Base-by-base conservation (phyloP, 73 alveolate species). In the Paramecium biaurelia region DNA sequence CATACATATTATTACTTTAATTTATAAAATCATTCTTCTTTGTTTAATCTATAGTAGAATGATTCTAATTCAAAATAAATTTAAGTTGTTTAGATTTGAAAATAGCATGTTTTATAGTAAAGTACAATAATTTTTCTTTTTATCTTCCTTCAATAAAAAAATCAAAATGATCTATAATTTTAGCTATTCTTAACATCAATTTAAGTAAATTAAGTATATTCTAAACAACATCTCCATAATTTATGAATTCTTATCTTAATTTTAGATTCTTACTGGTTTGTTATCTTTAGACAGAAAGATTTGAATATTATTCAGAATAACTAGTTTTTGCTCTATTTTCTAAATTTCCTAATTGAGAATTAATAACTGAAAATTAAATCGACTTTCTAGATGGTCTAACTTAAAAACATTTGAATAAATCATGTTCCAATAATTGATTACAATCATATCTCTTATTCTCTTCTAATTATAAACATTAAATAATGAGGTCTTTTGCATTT, bases 161-260 rank as follows among this genome's bases (percentile, higher is more conserved):
- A 24, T 89, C 56, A n/a, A 82, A 70, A 4, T 89, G 85, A 18
- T 70, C 94, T 26, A 76, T 28, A 26, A 89, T 26, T 53, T 89
- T 89, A 28, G 72, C 57, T 4, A 89, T 42, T 12, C 89, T 38
- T 38, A 70, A 42, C 12, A 41, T 70, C 21, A 89, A 43, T 30
- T 82, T 76, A 15, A 38, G 47, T 21, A 89, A 89, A 34, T 89
- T 32, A 15, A 63, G 84, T 6, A 63, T 63, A 26, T 63, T 63
- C 1, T 12, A 12, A 0, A 63, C 45, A 63, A 49, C 84, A 63
- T 63, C 84, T 30, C 45, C 45, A 63, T 63, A 63, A 63, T 63
- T 63, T 2, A 30, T 18, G 14, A 63, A 63, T 30, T 63, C 84
- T 63, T 26, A 32, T 63, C 26, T 63, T 0, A 23, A 11, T 41